These are phyloP conservation scores for Stevia rebaudiana DNA, from an alignment of 140 eudicot species.

Conservation along the genomic window DNA sequence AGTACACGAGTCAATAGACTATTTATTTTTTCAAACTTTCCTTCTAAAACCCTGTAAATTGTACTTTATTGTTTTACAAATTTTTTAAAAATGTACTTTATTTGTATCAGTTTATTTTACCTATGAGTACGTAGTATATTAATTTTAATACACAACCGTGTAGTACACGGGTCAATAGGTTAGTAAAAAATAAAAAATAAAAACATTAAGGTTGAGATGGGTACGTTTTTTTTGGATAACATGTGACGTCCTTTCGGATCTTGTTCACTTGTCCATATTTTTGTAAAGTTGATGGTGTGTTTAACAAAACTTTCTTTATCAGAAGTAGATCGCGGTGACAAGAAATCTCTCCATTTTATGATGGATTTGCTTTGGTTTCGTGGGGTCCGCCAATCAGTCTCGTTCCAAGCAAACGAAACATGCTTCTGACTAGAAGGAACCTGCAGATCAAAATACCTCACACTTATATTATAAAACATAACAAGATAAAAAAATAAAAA, in stretches of 20 bases:
- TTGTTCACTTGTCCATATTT: slow-evolving; percentile 89
- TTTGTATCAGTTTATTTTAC: too few species aligned
- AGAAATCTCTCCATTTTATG: slow-evolving; percentile 42
- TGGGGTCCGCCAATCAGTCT: slow-evolving; percentile 41
- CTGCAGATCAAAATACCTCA: slow-evolving; percentile 29
- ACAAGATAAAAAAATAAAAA: too few species aligned
- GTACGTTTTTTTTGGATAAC: slow-evolving; percentile 67
- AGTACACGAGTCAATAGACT: too few species aligned
- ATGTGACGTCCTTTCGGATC: slow-evolving; percentile 56
- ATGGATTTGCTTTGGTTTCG: slow-evolving; percentile 42
- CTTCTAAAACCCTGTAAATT: too few species aligned
- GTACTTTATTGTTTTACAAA: too few species aligned
- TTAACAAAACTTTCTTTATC: slow-evolving; percentile 51
- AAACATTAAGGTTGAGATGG: neutral
- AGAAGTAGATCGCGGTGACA: slow-evolving; percentile 56
- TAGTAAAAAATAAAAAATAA: too few species aligned
- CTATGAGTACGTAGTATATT: too few species aligned
- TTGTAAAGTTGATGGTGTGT: slow-evolving; percentile 56
- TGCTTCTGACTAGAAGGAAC: slow-evolving; percentile 81
- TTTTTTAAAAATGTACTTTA: too few species aligned
- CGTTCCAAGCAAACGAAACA: slow-evolving; percentile 58
- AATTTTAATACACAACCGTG: too few species aligned
- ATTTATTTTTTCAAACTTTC: too few species aligned
- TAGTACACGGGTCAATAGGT: too few species aligned
- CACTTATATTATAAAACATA: neutral